Evolutionary conservation across 2,329 filamentous ascomycete species (phyloP).

Genomic region (Alternaria infectoria): DNA sequence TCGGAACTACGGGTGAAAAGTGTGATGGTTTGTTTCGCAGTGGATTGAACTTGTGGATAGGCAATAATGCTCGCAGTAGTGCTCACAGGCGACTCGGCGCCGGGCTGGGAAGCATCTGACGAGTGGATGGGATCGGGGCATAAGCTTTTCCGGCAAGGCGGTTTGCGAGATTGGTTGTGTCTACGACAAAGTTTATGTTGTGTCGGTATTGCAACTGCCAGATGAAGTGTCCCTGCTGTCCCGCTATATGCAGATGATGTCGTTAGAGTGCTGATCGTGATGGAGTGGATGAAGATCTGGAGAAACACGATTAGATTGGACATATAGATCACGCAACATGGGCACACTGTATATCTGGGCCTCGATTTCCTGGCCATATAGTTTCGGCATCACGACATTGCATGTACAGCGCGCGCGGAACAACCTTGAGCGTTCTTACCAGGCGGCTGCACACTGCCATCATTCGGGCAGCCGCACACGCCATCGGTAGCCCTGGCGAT

Average conservation of each 20-base stretch:
- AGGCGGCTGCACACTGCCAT: conserved; percentile 1
- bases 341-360: not conserved
- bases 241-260: not conserved
- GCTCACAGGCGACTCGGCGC: not conserved
- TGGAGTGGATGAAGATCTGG: not conserved
- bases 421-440: not conserved
- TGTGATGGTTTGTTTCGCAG: conserved; percentile 1
- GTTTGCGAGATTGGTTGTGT: not conserved
- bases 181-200: conserved; percentile 5
- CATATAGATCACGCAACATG: not conserved
- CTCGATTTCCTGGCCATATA: not conserved
- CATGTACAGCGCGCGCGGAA: not conserved
- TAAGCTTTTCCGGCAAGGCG: conserved; percentile 10
- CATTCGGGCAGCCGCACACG: conserved; percentile 11
- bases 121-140: conserved; percentile 6
- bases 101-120: not conserved
- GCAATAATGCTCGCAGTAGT: conserved; percentile 10
- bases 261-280: not conserved
- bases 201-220: not conserved
- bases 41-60: conserved; percentile 6
- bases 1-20: conserved; percentile 4
- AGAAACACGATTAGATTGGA: not conserved
- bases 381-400: not conserved
- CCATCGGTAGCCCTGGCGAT: conserved; percentile 9
- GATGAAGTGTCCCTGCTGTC: not conserved